A percentile compares a stretch with the other conserved stretches of the same genome.
phyloP scores from a whole-genome alignment of 495 filamentous ascomycete genomes.

The Talaromyces borbonicus region DNA sequence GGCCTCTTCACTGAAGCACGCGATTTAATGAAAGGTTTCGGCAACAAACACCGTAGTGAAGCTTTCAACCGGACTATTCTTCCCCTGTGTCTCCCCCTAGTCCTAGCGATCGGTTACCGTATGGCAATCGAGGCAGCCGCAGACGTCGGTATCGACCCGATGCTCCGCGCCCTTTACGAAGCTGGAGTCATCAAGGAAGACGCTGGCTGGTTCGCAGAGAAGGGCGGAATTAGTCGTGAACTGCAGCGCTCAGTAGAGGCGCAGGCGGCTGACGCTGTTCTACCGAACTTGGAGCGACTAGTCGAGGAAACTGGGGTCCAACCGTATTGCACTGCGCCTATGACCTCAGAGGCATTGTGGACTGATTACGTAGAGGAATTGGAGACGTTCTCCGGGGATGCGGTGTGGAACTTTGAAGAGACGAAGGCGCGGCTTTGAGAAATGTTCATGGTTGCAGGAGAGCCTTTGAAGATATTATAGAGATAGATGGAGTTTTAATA shows the following conservation, averaged over 20 bases:
- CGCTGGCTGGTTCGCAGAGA: constrained; percentile 23
- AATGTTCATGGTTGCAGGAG: not conserved
- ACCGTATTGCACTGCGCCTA: constrained; percentile 14
- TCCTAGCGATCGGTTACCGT: constrained; percentile 23
- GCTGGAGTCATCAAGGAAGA: constrained; percentile 18
- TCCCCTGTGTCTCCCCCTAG: constrained; percentile 18
- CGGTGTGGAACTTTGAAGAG: not conserved
- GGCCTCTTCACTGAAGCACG: constrained; percentile 20
- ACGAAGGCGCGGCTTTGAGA: not conserved
- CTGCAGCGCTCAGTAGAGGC: constrained; percentile 12
- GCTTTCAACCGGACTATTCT: constrained; percentile 22
- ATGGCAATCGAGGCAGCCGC: constrained; percentile 25
- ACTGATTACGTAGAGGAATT: not conserved
- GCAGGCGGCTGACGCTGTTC: constrained; percentile 12
- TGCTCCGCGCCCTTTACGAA: constrained; percentile 19
- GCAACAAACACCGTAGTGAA: constrained; percentile 14
- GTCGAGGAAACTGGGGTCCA: constrained; percentile 7
- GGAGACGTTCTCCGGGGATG: not conserved
- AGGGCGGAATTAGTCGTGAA: constrained; percentile 10
- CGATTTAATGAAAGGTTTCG: constrained; percentile 8
- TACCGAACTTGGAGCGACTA: constrained; percentile 11
- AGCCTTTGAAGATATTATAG: not conserved
- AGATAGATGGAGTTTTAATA: not conserved
- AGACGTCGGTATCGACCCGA: constrained; percentile 11
- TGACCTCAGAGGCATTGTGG: constrained; percentile 8